Evolutionary conservation across 805 yeast species (phyloP).

Genomic region (Yamadazyma takamatsuzukensis): DNA sequence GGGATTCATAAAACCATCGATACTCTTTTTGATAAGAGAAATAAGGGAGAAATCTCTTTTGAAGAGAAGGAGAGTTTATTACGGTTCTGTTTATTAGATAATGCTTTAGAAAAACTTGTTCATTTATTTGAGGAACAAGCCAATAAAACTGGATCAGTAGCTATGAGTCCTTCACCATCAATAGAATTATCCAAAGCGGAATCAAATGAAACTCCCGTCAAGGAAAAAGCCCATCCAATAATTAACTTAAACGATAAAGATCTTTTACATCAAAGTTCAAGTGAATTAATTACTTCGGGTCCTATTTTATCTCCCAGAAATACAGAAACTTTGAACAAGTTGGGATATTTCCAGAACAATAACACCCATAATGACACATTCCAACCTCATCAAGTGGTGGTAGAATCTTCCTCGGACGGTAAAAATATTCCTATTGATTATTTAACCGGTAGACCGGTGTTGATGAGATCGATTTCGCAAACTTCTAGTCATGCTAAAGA

Average conservation of each 20-base stretch:
- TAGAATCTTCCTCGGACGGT: conserved; percentile 57
- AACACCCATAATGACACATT: conserved; percentile 23
- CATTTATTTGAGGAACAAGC: conserved; percentile 47
- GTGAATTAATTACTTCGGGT: conserved; percentile 50
- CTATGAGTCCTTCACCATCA: conserved; percentile 18
- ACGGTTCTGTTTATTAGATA: conserved; percentile 52
- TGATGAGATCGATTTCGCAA: conserved; percentile 60
- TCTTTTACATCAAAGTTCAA: conserved; percentile 44
- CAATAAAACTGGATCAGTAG: conserved; percentile 6
- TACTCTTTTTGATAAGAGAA: conserved; percentile 43
- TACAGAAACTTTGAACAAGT: conserved; percentile 15
- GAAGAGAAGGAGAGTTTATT: conserved; percentile 55
- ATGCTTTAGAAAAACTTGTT: conserved; percentile 50
- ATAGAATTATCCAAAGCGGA: conserved; percentile 5
- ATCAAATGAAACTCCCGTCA: not conserved
- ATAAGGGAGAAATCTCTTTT: conserved; percentile 43
- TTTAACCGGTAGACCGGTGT: conserved; percentile 67
- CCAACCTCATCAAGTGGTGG: conserved; percentile 69
- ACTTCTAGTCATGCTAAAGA: conserved; percentile 66
- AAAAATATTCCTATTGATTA: conserved; percentile 56
- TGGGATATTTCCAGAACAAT: conserved; percentile 19
- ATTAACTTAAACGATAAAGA: conserved; percentile 18
- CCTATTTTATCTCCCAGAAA: conserved; percentile 49
- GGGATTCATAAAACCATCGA: conserved; percentile 54
- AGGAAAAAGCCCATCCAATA: conserved; percentile 6